A percentile compares a stretch with the other conserved stretches of the same genome.
Evolutionary conservation across 2,329 filamentous ascomycete species (phyloP).

Genomic region (Ophiostoma australiae): DNA sequence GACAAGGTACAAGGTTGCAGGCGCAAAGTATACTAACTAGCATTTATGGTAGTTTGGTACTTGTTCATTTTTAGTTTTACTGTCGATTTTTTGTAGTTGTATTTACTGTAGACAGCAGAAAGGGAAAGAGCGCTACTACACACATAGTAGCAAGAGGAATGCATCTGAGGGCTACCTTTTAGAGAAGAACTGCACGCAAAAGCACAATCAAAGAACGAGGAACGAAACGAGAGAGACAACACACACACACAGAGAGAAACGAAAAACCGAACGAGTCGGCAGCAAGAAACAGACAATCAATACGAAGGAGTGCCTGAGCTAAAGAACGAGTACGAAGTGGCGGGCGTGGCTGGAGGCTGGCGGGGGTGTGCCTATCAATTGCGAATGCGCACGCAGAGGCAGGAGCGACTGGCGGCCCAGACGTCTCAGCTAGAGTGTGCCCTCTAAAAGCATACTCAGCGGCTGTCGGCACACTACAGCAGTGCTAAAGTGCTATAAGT

Average conservation of each 20-base stretch:
- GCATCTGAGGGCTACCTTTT: no score
- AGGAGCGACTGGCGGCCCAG: background rate
- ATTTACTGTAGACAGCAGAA: no score
- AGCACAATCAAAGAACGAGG: no score
- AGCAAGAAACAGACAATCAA: background rate
- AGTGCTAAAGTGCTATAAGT: background rate
- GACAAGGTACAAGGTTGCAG: constrained; percentile 2
- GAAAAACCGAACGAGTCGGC: background rate
- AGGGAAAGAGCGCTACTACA: no score
- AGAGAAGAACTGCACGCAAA: no score
- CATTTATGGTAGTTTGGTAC: background rate
- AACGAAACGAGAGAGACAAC: constrained; percentile 3
- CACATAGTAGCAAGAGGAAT: no score
- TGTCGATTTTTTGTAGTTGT: no score
- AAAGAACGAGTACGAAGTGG: constrained; percentile 6
- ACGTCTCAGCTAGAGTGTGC: background rate
- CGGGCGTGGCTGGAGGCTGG: background rate
- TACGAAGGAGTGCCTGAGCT: constrained; percentile 11
- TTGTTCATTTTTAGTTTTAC: background rate
- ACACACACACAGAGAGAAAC: background rate
- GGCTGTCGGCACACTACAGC: background rate
- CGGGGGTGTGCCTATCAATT: background rate
- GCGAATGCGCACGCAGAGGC: no score
- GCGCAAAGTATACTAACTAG: background rate
- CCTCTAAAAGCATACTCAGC: background rate